phyloP scores from a whole-genome alignment of 2,329 filamentous ascomycete genomes.

The Cylindrodendrum hubeiense region DNA sequence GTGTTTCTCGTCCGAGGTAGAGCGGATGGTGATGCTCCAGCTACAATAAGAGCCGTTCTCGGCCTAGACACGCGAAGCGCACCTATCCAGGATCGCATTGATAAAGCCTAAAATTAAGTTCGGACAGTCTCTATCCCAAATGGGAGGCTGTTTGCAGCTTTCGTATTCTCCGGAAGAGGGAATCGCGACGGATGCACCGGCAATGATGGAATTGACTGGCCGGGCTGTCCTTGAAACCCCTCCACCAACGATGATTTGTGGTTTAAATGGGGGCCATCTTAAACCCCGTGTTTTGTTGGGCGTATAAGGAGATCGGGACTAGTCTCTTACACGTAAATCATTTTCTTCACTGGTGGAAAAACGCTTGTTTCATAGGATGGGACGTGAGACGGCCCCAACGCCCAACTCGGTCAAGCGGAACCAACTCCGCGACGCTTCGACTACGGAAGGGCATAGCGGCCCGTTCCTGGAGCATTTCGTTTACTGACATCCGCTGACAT shows the following conservation, averaged over 20 bases:
- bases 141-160: background rate
- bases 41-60: background rate
- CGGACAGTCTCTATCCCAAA: background rate
- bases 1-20: no score
- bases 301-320: no score
- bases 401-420: constrained; percentile 32
- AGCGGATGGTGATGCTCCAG: no score
- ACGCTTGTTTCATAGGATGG: constrained; percentile 19
- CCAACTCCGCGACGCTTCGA: constrained; percentile 12
- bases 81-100: background rate
- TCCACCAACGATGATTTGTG: background rate
- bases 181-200: background rate
- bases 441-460: constrained; percentile 7
- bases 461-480: constrained; percentile 1
- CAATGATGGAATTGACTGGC: background rate
- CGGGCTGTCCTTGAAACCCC: no score
- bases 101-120: background rate
- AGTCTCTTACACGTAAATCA: background rate
- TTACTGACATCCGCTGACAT: constrained; percentile 13
- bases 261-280: background rate
- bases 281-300: background rate
- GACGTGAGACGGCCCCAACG: constrained; percentile 8
- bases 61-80: background rate
- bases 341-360: constrained; percentile 20
- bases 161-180: background rate